Conservation (phyloP, 2,329 filamentous ascomycete genomes). For the Phyllosticta citribraziliensis region DNA sequence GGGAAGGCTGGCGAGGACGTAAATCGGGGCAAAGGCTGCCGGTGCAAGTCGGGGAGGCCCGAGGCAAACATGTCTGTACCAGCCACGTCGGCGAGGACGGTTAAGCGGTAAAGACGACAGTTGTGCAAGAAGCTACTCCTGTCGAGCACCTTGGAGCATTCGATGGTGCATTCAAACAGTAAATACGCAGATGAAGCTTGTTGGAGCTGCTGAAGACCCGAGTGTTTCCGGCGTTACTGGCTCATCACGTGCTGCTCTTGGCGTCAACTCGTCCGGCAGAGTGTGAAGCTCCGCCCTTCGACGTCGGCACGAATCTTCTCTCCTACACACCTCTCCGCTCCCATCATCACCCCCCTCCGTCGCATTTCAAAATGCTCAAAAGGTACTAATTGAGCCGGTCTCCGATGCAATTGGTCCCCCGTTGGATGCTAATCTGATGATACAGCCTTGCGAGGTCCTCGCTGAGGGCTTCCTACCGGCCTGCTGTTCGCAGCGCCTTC, state of each 20-base stretch:
- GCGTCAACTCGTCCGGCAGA: background rate
- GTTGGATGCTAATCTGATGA: slow-evolving; percentile 29
- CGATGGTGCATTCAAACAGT: background rate
- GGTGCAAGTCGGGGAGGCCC: background rate
- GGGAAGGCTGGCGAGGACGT: background rate
- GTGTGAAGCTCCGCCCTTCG: background rate
- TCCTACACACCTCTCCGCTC: slow-evolving; percentile 19
- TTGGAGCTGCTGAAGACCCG: background rate
- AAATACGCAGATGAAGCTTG: background rate
- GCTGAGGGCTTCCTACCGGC: slow-evolving; percentile 51
- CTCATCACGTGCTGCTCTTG: background rate
- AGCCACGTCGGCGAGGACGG: background rate
- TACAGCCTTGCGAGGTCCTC: slow-evolving; percentile 24
- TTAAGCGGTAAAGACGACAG: background rate
- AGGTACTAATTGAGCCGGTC: slow-evolving; percentile 36
- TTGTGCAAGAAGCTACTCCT: background rate
- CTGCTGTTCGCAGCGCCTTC: slow-evolving; percentile 41
- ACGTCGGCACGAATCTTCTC: slow-evolving; percentile 12
- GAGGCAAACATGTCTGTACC: background rate
- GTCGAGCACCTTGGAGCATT: background rate
- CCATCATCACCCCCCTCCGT: slow-evolving; percentile 27
- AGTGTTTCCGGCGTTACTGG: background rate
- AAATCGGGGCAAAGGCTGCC: background rate
- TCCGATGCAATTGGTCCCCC: slow-evolving; percentile 29
- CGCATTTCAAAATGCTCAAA: slow-evolving; percentile 51